phyloP scores from a whole-genome alignment of 805 yeast species.

The Saccharomyces mikatae region DNA sequence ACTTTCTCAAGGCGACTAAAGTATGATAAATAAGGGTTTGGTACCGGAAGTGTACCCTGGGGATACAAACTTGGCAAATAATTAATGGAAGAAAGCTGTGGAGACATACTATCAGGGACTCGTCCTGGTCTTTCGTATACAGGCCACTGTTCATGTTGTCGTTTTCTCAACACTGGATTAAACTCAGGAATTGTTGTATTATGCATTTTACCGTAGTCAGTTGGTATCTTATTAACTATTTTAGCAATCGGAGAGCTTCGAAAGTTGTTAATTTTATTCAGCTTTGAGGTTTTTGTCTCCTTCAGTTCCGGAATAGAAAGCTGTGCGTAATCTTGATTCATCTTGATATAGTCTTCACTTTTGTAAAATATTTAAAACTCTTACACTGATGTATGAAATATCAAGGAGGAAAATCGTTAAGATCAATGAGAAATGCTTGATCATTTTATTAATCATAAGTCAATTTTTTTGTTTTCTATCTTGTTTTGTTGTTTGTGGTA shows the following conservation, averaged over 20 bases:
- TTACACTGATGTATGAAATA: not conserved
- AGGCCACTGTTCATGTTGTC: not conserved
- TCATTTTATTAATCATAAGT: not conserved
- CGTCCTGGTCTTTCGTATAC: not conserved
- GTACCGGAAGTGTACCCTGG: not conserved
- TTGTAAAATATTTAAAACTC: not conserved
- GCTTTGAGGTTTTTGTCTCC: not conserved
- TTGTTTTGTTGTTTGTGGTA: not conserved
- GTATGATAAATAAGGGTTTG: not conserved
- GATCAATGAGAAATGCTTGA: not conserved
- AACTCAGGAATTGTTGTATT: not conserved
- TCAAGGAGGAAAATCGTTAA: not conserved
- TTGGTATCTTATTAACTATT: not conserved
- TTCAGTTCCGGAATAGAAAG: not conserved
- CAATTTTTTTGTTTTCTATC: not conserved
- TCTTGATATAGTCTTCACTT: not conserved
- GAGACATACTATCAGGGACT: not conserved
- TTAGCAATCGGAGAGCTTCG: not conserved
- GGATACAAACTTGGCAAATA: not conserved
- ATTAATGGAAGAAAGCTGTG: not conserved
- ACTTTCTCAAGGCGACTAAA: not conserved
- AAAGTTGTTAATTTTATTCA: not conserved
- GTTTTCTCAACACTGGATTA: not conserved
- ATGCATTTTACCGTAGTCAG: not conserved
- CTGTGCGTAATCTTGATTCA: not conserved